Evolutionary conservation across 345 rosid species (phyloP).

Genomic region (Citrus sp.): DNA sequence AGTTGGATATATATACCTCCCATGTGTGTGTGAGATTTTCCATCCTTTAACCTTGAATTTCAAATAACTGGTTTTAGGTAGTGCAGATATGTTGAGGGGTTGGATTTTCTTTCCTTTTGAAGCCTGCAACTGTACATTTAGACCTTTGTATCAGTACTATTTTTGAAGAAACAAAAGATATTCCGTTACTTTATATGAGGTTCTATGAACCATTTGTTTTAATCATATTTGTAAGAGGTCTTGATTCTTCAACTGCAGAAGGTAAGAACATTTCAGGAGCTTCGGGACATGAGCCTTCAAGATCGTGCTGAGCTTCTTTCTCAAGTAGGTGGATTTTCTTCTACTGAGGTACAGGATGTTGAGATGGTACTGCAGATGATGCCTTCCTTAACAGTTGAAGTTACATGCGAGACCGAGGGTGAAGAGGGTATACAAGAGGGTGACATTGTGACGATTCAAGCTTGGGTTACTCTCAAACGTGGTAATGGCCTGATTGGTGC

Average conservation of each 20-base stretch:
- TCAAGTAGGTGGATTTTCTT: constrained; percentile 78
- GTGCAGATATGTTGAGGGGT: too few relatives aligned
- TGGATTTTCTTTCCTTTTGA: too few relatives aligned
- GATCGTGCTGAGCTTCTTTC: constrained; percentile 79
- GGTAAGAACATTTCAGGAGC: constrained; percentile 83
- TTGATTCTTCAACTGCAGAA: constrained; percentile 54
- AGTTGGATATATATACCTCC: not conserved
- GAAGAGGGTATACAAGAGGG: constrained; percentile 99
- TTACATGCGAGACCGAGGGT: constrained; percentile 94
- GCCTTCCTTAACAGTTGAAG: constrained; percentile 79
- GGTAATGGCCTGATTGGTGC: constrained; percentile 77
- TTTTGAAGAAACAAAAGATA: too few relatives aligned
- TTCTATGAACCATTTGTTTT: not conserved
- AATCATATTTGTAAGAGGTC: not conserved
- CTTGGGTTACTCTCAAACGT: constrained; percentile 83
- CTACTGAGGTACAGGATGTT: constrained; percentile 61
- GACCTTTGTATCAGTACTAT: too few relatives aligned
- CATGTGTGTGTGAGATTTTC: not conserved
- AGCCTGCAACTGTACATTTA: too few relatives aligned
- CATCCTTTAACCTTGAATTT: not conserved
- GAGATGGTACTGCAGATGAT: constrained; percentile 89
- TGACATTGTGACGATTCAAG: constrained; percentile 77
- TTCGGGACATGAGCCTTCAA: constrained; percentile 57
- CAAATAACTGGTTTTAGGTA: too few relatives aligned
- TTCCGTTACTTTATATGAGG: too few relatives aligned